Conservation (phyloP, 495 filamentous ascomycete species). For the Niebla homalea region DNA sequence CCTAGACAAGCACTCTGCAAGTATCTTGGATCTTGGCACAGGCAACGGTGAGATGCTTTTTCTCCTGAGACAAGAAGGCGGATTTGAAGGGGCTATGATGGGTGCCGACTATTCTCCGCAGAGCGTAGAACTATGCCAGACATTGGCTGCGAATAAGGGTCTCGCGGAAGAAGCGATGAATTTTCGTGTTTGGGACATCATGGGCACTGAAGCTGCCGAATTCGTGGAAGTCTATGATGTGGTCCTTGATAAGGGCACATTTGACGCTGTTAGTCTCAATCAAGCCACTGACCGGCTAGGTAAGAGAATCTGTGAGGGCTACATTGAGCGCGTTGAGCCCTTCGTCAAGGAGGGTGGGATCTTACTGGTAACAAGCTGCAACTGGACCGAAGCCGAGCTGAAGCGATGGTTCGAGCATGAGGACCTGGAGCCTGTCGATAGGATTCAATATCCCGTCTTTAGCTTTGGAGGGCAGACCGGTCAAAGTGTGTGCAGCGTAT, state of each 20-base stretch:
- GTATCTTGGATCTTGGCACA: constrained; percentile 68
- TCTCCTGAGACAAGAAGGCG: constrained; percentile 46
- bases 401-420: constrained; percentile 52
- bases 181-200: constrained; percentile 69
- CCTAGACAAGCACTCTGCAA: constrained; percentile 20
- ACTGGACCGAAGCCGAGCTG: constrained; percentile 92
- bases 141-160: constrained; percentile 28
- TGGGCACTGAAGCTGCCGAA: constrained; percentile 24
- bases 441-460: constrained; percentile 64
- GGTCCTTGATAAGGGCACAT: constrained; percentile 91
- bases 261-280: constrained; percentile 76
- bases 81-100: constrained; percentile 49
- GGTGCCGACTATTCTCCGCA: constrained; percentile 76
- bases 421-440: constrained; percentile 43
- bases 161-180: constrained; percentile 27
- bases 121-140: constrained; percentile 57
- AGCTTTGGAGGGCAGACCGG: constrained; percentile 50
- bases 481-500: constrained; percentile 75
- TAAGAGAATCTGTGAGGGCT: constrained; percentile 54
- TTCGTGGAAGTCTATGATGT: constrained; percentile 52
- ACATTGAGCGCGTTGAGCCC: constrained; percentile 47
- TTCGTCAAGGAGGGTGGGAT: constrained; percentile 58
- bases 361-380: constrained; percentile 84
- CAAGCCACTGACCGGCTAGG: constrained; percentile 42
- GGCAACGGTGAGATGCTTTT: constrained; percentile 88